These are phyloP conservation scores for Mycena galopus DNA, from an alignment of 768 basidiomycete genomes.

Conservation along the genomic window DNA sequence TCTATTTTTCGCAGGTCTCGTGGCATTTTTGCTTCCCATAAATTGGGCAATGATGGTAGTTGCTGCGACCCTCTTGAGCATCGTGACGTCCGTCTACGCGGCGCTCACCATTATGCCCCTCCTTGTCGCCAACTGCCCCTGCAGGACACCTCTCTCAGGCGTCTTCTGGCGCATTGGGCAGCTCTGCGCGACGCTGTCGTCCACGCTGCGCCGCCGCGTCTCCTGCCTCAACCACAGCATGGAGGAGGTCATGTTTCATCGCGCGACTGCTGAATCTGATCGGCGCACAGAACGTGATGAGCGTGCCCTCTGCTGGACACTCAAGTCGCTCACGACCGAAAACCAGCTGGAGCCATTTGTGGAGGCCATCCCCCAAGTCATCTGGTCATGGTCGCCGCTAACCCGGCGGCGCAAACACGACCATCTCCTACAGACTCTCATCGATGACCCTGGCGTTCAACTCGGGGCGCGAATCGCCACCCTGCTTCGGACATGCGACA, in stretches of 20 bases:
- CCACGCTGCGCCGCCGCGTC: neutral
- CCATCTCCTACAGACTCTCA: conserved; percentile 20
- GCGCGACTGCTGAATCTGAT: neutral
- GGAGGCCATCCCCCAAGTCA: conserved; percentile 12
- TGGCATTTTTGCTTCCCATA: conserved; percentile 13
- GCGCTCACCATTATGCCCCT: conserved; percentile 20
- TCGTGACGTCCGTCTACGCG: conserved; percentile 12
- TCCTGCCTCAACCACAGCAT: neutral
- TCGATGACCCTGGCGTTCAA: conserved; percentile 21
- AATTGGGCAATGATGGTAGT: conserved; percentile 3
- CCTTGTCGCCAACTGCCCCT: conserved; percentile 9
- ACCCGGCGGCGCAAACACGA: conserved; percentile 14
- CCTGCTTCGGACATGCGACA: conserved; percentile 17
- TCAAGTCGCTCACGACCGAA: conserved; percentile 25
- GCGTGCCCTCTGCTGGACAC: conserved; percentile 25
- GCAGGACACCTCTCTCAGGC: conserved; percentile 16
- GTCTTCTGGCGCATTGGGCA: conserved; percentile 17
- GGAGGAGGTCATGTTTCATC: conserved; percentile 15
- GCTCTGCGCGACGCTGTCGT: neutral
- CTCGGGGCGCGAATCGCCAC: conserved; percentile 16
- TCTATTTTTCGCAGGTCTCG: conserved; percentile 10
- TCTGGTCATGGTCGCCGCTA: conserved; percentile 8
- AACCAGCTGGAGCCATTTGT: conserved; percentile 22
- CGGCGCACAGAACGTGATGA: conserved; percentile 13
- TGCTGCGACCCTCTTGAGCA: neutral